A percentile compares a stretch with the other conserved stretches of the same genome.
These are phyloP conservation scores for Mortierella sp. DNA, from an alignment of 371 early-diverging fungal species.

Conservation along the genomic window DNA sequence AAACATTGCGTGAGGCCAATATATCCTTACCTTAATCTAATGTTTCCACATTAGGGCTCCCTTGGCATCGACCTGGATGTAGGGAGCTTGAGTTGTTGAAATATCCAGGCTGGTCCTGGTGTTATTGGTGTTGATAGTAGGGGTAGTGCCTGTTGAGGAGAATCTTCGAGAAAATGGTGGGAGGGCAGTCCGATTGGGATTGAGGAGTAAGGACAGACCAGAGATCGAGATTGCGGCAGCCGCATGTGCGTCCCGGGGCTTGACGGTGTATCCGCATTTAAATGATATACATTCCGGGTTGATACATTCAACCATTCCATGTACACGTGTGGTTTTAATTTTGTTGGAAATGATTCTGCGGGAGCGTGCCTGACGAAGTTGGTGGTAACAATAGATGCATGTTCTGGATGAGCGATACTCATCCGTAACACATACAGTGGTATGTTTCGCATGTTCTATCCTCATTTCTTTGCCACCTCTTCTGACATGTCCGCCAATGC, in stretches of 20 bases:
- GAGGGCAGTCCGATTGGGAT: not conserved
- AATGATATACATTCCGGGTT: constrained; percentile 15
- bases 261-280: constrained; percentile 6
- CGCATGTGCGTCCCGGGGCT: constrained; percentile 7
- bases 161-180: not conserved
- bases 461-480: not conserved
- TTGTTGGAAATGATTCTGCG: not conserved
- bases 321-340: not conserved
- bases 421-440: constrained; percentile 8
- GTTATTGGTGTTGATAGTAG: not conserved
- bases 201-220: not conserved
- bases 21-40: not conserved
- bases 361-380: constrained; percentile 2
- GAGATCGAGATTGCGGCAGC: not conserved
- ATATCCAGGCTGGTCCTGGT: not conserved
- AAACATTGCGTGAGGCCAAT: too few species aligned
- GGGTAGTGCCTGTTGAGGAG: not conserved
- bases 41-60: not conserved
- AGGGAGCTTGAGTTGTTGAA: not conserved
- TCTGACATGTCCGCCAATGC: not conserved
- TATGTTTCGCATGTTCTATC: not conserved
- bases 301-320: constrained; percentile 15
- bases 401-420: constrained; percentile 13
- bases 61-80: not conserved
- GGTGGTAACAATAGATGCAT: not conserved